Base-by-base conservation (phyloP, 31 red algal genomes). In the Odonthalia washingtoniensis region DNA sequence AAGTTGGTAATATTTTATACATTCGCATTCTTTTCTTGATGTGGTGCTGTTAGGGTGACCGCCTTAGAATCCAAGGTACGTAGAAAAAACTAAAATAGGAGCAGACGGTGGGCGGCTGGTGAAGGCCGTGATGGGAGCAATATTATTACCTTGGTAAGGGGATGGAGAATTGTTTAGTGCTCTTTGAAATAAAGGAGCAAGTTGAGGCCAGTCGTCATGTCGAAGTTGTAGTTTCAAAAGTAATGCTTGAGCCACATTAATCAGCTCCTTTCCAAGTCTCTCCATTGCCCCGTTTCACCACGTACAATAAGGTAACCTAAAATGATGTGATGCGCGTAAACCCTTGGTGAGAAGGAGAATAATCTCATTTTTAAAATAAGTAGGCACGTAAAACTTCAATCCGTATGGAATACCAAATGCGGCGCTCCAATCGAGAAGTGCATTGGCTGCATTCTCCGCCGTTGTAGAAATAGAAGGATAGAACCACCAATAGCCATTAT, bases 321-420 rank as follows among this genome's bases (percentile, higher is more conserved):
- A 78, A 53, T 78, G 74, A 40, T 57, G 74, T 52, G 74, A 31
- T 31, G 31, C 42, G 6, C 12, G 9, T 12, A 78, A 31, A n/a
- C 40, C 40, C 21, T 53, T 42, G 12, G 74, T 26, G 35, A 72
- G 6, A 16, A 52, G n/a, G 18, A 28, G 74, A 21, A 78, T 18
- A 42, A 31, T 78, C 14, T 18, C 74, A 31, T 78, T 78, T 52
- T 78, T 78, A 31, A 78, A 78, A 49, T 78, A 17, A 28, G 74
- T 72, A 12, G 32, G 67, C 30, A 12, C 67, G 32, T 72, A 16
- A 32, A 30, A 72, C 30, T 28, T 72, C 30, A 72, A 12, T 12
- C 18, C 30, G 17, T 72, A 28, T 32, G 67, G 67, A 32, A 72
- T 30, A 32, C 30, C 30, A 72, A 72, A 72, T 28, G 67, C 30